Base-by-base conservation (phyloP, 345 rosid genomes). In the Eucalyptus melliodora region DNA sequence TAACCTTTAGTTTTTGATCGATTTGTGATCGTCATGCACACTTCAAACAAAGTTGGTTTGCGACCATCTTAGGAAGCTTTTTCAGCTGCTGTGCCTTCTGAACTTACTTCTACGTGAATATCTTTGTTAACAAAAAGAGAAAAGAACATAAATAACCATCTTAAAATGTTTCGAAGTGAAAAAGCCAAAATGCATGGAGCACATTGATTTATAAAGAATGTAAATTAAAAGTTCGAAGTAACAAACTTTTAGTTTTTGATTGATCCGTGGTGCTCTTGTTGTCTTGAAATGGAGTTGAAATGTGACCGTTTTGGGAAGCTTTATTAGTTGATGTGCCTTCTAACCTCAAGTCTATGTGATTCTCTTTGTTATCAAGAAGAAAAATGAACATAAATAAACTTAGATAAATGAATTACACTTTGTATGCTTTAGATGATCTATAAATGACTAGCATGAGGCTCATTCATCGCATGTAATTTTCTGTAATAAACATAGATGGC, bases 281-380 rank as follows among this genome's bases (percentile, higher is more conserved):
- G 60, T 19, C 60, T 21, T 23, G 60, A 55, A 55, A 21, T 55
- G 26, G 0, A 21, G 21, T 55, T 4, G 60, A 23, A 55, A 6
- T 60, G 67, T 12, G 14, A 60, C 7, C 7, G 2, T 26, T 27
- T 11, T 0, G 67, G 67, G 67, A 60, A 24, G 67, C 67, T 59
- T 26, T 3, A 59, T 59, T 0, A 59, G 2, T 59, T 26, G 67
- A 12, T 9, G 15, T 26, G 65, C 65, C n/a, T 11, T 10, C n/a
- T 59, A 26, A 26, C 13, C n/a, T 3, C 67, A 1, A 1, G 8
- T 60, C 60, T 55, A 55, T 27, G n/a, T 1, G 7, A 26, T 0
- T 27, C 67, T 59, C 67, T 59, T 59, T 59, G n/a, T 59, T 59
- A 24, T 59, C 13, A 59, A 59, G 5, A 59, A 24, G n/a, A 59